Evolutionary conservation across 495 filamentous ascomycete species (phyloP).

Genomic region (Chaetomidium leptoderma): DNA sequence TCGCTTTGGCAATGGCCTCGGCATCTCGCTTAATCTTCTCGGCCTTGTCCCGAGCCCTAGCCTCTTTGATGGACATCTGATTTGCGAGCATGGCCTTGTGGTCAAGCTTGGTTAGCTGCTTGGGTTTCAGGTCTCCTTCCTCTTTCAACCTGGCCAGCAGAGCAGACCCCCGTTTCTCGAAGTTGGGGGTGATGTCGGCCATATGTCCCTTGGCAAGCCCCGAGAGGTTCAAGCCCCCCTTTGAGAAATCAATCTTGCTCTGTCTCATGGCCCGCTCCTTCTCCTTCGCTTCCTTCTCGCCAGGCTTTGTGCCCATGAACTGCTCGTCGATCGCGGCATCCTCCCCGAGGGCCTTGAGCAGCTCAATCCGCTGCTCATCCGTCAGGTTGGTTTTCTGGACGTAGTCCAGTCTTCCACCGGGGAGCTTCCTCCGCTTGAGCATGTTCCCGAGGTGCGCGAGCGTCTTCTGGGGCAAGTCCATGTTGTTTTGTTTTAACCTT

Average conservation of each 20-base stretch:
- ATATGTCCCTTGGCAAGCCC: conserved; percentile 41
- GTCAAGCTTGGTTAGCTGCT: conserved; percentile 33
- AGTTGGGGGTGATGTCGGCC: conserved; percentile 33
- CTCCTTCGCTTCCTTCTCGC: conserved; percentile 45
- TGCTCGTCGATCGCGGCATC: conserved; percentile 55
- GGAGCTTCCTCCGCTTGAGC: conserved; percentile 32
- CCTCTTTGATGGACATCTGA: conserved; percentile 57
- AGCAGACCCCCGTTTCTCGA: conserved; percentile 37
- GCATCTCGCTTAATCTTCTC: conserved; percentile 68
- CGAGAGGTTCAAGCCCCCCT: conserved; percentile 11
- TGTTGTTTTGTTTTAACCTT: conserved; percentile 63
- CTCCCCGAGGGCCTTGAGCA: conserved; percentile 72
- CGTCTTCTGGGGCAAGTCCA: conserved; percentile 60
- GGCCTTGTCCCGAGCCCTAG: conserved; percentile 65
- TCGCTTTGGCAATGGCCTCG: conserved; percentile 61
- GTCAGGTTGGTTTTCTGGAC: conserved; percentile 67
- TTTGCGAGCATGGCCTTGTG: conserved; percentile 36
- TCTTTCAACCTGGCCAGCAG: conserved; percentile 16
- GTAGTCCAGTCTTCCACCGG: conserved; percentile 38
- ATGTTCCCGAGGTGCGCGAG: conserved; percentile 58
- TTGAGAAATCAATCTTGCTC: conserved; percentile 59
- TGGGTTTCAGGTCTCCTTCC: conserved; percentile 8
- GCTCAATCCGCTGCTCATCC: conserved; percentile 72
- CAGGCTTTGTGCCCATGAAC: conserved; percentile 44
- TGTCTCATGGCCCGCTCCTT: conserved; percentile 55